A percentile compares a stretch with the other conserved stretches of the same genome.
phyloP scores from a whole-genome alignment of 2,329 filamentous ascomycete genomes.

The Penicillium paneum region DNA sequence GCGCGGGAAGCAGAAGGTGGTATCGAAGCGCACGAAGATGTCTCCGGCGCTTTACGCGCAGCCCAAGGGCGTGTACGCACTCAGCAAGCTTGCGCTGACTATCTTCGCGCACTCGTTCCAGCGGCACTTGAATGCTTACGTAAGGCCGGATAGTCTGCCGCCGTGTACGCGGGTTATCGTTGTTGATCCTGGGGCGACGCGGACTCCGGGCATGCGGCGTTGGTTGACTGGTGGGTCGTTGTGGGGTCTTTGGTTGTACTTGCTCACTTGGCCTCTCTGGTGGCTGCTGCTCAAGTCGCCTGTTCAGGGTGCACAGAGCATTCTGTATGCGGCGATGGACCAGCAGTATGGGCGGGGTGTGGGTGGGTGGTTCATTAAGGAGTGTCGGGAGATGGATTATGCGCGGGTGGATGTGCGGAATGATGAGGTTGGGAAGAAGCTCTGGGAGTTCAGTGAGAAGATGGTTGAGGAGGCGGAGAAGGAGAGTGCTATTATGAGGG shows the following conservation, averaged over 20 bases:
- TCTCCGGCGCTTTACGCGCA: not conserved
- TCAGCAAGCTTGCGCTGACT: constrained; percentile 74
- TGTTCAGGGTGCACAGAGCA: constrained; percentile 77
- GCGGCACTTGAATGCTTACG: constrained; percentile 81
- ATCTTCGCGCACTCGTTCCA: constrained; percentile 87
- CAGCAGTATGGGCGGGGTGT: constrained; percentile 60
- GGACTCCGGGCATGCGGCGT: constrained; percentile 81
- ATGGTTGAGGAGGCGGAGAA: constrained; percentile 81
- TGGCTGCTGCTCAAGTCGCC: constrained; percentile 89
- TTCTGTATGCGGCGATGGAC: constrained; percentile 85
- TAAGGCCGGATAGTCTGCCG: constrained; percentile 76
- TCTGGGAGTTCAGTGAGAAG: constrained; percentile 87
- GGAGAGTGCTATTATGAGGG: constrained; percentile 64
- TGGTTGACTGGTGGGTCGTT: constrained; percentile 85
- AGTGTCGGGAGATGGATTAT: constrained; percentile 74
- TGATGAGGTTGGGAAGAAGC: constrained; percentile 72
- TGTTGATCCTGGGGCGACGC: constrained; percentile 78
- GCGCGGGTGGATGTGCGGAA: constrained; percentile 71
- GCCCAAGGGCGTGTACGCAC: constrained; percentile 53
- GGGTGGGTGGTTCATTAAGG: constrained; percentile 77
- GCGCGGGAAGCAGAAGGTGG: constrained; percentile 4
- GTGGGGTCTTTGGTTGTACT: constrained; percentile 72
- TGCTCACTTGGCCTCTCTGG: constrained; percentile 72
- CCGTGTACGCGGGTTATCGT: constrained; percentile 80
- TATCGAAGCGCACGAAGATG: not conserved